A percentile compares a stretch with the other conserved stretches of the same genome.
These are phyloP conservation scores for Colletotrichum theobromicola DNA, from an alignment of 2,329 filamentous ascomycete genomes.

Conservation along the genomic window DNA sequence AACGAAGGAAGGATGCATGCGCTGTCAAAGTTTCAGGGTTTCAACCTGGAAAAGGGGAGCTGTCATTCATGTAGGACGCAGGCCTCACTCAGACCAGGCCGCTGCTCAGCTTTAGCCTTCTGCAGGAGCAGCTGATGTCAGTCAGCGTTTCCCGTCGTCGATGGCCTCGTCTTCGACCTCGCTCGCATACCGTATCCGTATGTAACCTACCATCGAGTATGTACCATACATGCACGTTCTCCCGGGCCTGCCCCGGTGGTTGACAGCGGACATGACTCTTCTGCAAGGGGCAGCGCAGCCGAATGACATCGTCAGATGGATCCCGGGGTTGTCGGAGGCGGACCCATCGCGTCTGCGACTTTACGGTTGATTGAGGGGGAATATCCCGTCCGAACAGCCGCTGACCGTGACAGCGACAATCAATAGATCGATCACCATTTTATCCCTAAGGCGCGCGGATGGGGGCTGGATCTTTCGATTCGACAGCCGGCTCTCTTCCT, in stretches of 20 bases:
- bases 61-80: background rate
- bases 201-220: background rate
- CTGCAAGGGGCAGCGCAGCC: background rate
- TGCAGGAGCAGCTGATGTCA: background rate
- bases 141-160: background rate
- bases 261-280: conserved; percentile 14
- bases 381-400: background rate
- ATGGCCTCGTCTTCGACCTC: background rate
- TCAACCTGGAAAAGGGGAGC: background rate
- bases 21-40: background rate
- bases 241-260: conserved; percentile 3
- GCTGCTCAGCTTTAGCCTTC: background rate
- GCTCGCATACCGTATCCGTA: background rate
- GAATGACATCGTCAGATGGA: background rate
- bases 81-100: background rate
- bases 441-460: background rate
- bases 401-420: background rate
- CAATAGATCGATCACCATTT: background rate
- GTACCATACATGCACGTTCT: background rate
- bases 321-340: background rate
- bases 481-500: background rate
- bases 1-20: background rate
- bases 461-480: background rate
- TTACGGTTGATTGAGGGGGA: background rate
- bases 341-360: background rate